Evolutionary conservation across 208 protist genomes (phyloP), one percentile per base, ranked within the genome.

Genomic region (Wallacemonas sp.): DNA sequence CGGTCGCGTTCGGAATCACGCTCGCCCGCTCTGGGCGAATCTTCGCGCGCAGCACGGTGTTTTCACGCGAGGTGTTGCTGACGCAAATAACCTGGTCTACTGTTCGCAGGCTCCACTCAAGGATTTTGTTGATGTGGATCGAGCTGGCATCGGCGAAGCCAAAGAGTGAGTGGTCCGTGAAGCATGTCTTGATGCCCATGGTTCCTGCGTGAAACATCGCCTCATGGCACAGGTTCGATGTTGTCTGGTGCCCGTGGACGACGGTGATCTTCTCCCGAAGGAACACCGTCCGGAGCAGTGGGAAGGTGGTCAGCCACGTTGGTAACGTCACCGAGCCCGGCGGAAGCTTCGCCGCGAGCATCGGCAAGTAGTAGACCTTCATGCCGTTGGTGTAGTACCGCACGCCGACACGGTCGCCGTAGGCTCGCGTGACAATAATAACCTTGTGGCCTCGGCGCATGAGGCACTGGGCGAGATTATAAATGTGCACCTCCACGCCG

Each of bases 141-240:
- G 86, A 97, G 45, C 82, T 76, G 41, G 87, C 84, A 73, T 99
- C 98, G 14, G 87, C 94, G 80, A 99, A 99, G 16, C 98, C 98
- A 77, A 99, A 99, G n/a, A 99, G 84, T 2, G 97, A 99, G 86
- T 99, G 98, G 72, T 99, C 98, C 3, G 98, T 99, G 81, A 99
- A 99, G 67, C 94, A 94, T 8, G 91, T 92, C 57, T 87, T 95
- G 64, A 98, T 87, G 18, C 97, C 97, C 94, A 99, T 98, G 1
- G 92, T 97, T 36, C 86, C 84, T 28, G 94, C 97, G 70, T 98
- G 93, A 55, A 98, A 88, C 57, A 99, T 92, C 41, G 89, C 86
- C 80, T 99, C 97, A 59, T 98, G 87, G 73, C 90, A 97, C 10
- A 99, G 63, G 64, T 95, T 95, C 20, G 97, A 99, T 32, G 97